Evolutionary conservation across 2,329 filamentous ascomycete species (phyloP).

Genomic region (Ophiostoma novo-ulmi): DNA sequence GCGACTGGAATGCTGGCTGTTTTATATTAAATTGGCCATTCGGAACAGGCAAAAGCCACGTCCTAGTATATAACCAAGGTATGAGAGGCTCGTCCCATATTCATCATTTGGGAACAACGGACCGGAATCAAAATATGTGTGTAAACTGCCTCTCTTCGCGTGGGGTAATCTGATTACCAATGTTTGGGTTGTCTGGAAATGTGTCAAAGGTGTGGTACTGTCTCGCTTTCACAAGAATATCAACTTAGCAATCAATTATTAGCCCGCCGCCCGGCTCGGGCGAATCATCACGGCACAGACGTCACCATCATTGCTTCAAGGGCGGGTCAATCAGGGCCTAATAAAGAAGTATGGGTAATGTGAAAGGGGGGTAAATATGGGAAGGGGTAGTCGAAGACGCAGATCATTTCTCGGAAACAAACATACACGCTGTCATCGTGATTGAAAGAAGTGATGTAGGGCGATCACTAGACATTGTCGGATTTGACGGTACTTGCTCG

Average conservation of each 20-base stretch:
- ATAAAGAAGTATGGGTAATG: not conserved
- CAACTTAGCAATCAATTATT: not conserved
- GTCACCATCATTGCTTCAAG: not conserved
- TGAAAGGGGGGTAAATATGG: not conserved
- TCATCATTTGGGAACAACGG: not conserved
- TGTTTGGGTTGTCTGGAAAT: not conserved
- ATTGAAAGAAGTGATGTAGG: not conserved
- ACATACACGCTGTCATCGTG: not conserved
- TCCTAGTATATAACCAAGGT: not conserved
- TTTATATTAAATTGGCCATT: not conserved
- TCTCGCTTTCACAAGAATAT: not conserved
- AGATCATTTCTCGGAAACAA: not conserved
- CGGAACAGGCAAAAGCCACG: not conserved
- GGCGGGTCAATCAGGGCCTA: not conserved
- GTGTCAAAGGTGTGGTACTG: not conserved
- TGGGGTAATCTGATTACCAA: not conserved
- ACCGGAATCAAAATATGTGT: not conserved
- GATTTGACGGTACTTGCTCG: not conserved
- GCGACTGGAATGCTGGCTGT: not conserved
- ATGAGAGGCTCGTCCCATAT: not conserved
- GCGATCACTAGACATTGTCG: not conserved
- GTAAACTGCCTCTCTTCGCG: not conserved
- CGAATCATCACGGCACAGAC: not conserved
- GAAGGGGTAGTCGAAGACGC: not conserved
- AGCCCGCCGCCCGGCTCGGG: not conserved